These are phyloP conservation scores for Fusarium hostae DNA, from an alignment of 2,329 filamentous ascomycete species.

Conservation along the genomic window DNA sequence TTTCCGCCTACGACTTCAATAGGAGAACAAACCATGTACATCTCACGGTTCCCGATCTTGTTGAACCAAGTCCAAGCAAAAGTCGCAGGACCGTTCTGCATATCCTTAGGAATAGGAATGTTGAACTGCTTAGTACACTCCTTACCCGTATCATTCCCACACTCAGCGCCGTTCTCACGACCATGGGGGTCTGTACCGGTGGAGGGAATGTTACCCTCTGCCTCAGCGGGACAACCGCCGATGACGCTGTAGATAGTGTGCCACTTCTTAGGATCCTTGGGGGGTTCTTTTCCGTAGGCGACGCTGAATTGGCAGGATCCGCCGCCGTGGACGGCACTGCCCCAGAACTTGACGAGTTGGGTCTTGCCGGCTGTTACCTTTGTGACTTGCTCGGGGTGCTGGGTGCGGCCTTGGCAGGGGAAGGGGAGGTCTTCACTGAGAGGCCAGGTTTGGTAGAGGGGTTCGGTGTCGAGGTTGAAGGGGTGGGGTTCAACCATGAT, in stretches of 20 bases:
- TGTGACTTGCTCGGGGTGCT: conserved; percentile 38
- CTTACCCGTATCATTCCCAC: conserved; percentile 35
- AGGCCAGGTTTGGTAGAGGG: conserved; percentile 37
- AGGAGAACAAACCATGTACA: conserved; percentile 87
- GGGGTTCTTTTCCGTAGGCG: conserved; percentile 37
- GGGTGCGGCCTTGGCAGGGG: conserved; percentile 39
- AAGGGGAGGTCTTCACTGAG: conserved; percentile 36
- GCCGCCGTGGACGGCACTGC: conserved; percentile 44
- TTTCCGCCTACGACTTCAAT: conserved; percentile 66
- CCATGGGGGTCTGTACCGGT: conserved; percentile 29
- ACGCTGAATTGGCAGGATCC: conserved; percentile 45
- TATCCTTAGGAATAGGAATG: conserved; percentile 43
- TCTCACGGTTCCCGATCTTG: conserved; percentile 79
- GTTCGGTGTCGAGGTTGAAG: conserved; percentile 44
- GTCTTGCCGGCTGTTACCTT: conserved; percentile 37
- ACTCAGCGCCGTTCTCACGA: conserved; percentile 36
- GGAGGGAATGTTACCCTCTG: conserved; percentile 28
- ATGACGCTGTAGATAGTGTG: conserved; percentile 43
- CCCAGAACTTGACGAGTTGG: conserved; percentile 44
- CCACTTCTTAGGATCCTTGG: conserved; percentile 34
- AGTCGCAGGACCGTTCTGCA: conserved; percentile 64
- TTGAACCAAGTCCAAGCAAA: conserved; percentile 86
- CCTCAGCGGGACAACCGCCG: conserved; percentile 42
- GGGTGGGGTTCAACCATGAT: conserved; percentile 46
- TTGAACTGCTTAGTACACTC: conserved; percentile 42